Evolutionary conservation across 306 rosid genomes (phyloP).

Genomic region (Inga laurina): DNA sequence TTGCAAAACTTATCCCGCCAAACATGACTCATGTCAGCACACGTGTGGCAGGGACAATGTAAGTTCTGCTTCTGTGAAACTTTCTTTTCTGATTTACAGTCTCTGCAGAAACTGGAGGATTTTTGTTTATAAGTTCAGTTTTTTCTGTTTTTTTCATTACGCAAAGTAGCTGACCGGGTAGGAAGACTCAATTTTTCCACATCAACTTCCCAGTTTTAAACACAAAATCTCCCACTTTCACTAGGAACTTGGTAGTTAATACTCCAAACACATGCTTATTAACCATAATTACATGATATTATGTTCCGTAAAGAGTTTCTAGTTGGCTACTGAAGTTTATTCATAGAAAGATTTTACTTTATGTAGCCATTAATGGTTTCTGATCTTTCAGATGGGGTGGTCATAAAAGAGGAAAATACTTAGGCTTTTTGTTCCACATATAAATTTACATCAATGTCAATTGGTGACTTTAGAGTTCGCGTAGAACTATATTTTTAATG

Average conservation of each 20-base stretch:
- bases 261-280: background rate
- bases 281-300: conserved; percentile 9
- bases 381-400: background rate
- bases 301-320: background rate
- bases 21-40: conserved; percentile 90
- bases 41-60: conserved; percentile 99
- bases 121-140: background rate
- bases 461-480: background rate
- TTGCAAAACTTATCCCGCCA: conserved; percentile 88
- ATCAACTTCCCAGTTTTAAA: background rate
- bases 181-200: conserved; percentile 3
- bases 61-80: conserved; percentile 32
- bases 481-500: background rate
- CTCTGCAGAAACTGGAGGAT: conserved; percentile 8
- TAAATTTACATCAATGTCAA: background rate
- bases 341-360: background rate
- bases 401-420: background rate
- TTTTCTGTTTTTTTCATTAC: background rate
- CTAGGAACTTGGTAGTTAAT: background rate
- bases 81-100: conserved; percentile 17
- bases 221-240: background rate
- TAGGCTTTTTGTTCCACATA: background rate
- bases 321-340: background rate
- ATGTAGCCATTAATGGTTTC: background rate
- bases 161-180: background rate